Evolutionary conservation across 148 eudicot genomes (phyloP), one percentile per base, ranked within the genome.

Genomic region (Camellia japonica): DNA sequence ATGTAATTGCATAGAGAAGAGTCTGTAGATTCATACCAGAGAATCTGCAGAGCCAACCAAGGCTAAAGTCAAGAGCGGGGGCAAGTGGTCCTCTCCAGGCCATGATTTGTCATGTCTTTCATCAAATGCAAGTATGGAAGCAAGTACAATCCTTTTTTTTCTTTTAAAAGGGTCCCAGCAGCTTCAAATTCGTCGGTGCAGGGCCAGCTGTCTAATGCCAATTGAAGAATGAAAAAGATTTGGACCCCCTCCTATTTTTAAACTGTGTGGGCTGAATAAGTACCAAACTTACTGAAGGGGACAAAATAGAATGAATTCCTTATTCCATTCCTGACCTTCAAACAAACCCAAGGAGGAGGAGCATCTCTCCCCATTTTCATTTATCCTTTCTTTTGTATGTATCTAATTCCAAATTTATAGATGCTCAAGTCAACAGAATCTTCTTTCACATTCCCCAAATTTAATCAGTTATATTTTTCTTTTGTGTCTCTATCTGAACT

Each of bases 361-460:
- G 92, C 91, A 91, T 91, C 93, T 88, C 77, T 87, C 78, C 67
- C 82, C 78, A 67, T 81, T 86, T 90, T 70, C 76, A 75, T 56
- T 79, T 68, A 43, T 60, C 73, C 72, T 51, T 42, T 73, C 78
- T 82, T 81, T 86, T 82, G 80, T 80, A 89, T 88, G 86, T 82
- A 88, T 93, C 90, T 78, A 78, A 87, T 83, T 82, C 88, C 76
- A 78, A 89, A 82, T 78, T 84, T 74, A 66, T 68, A 80, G 83
- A 90, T 90, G 93, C 92, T 84, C 73, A 51, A 78, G 95, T 89
- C 95, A 91, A 93, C 83, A 89, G 93, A 89, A 91, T 87, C 92
- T 83, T 84, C 87, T 70, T 80, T 84, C 72, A 52, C 79, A 79
- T 68, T 64, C 70, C 82, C 81, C 72, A 75, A 80, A 76, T 75